Percentiles rank a stretch among this genome's conserved stretches.
Conservation (phyloP, 1,284 basidiomycete species). For the Moniliophthora roreri region DNA sequence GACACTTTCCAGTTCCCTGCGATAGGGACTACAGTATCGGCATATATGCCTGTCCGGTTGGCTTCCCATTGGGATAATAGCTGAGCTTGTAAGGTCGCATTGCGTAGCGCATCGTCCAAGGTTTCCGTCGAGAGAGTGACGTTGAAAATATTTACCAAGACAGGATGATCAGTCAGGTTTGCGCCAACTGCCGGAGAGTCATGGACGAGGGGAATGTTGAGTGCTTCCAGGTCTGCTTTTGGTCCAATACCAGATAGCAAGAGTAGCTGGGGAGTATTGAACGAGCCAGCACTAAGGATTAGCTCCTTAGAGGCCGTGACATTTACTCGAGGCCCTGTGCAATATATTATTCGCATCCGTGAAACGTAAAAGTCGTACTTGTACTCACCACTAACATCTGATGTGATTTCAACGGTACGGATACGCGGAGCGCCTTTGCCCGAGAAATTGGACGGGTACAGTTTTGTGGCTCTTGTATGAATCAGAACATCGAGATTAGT, state of each 20-base stretch:
- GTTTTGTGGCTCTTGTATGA: not conserved
- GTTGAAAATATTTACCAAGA: conserved; percentile 17
- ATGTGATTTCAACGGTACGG: too few species aligned
- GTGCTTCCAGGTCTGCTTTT: conserved; percentile 6
- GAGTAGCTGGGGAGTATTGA: conserved; percentile 33
- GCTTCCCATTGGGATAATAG: conserved; percentile 18
- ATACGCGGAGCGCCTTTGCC: too few species aligned
- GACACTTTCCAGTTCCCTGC: conserved; percentile 13
- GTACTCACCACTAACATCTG: too few species aligned
- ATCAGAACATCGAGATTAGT: not conserved
- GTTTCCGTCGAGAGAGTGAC: conserved; percentile 18
- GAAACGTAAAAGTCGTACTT: too few species aligned
- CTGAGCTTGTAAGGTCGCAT: conserved; percentile 16
- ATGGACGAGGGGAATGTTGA: conserved; percentile 13
- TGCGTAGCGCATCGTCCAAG: conserved; percentile 18
- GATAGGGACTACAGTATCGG: conserved; percentile 1
- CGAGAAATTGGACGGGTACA: not conserved
- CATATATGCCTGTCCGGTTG: conserved; percentile 18
- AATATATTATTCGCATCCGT: too few species aligned
- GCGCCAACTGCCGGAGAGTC: conserved; percentile 30
- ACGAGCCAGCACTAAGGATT: conserved; percentile 28
- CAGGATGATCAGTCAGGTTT: conserved; percentile 37
- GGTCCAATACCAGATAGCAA: conserved; percentile 36
- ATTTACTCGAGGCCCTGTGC: not conserved
- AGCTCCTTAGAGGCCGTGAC: conserved; percentile 19